A percentile compares a stretch with the other conserved stretches of the same genome.
These are phyloP conservation scores for Pichia ethanolica DNA, from an alignment of 805 yeast genomes.

Conservation along the genomic window DNA sequence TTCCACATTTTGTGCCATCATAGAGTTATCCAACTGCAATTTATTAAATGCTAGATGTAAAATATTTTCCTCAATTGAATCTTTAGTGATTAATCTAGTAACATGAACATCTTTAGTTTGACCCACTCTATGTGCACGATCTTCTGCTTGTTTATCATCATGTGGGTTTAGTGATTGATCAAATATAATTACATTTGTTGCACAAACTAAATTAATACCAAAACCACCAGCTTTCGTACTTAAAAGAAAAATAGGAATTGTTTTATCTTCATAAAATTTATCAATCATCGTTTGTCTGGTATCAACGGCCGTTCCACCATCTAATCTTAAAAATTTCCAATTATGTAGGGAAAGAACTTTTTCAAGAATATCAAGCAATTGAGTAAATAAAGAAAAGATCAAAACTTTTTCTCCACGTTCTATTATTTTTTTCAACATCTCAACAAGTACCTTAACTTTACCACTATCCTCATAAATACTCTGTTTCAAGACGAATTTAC, in stretches of 20 bases:
- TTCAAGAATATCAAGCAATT: constrained; percentile 83
- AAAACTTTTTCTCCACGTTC: constrained; percentile 57
- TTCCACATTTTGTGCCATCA: constrained; percentile 44
- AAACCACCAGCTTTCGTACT: constrained; percentile 98
- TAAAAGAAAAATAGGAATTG: constrained; percentile 77
- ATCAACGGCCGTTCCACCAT: constrained; percentile 92
- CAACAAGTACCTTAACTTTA: constrained; percentile 52
- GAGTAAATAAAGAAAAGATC: constrained; percentile 88
- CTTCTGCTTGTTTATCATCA: constrained; percentile 98
- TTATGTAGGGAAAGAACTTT: constrained; percentile 54
- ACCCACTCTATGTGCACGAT: constrained; percentile 80
- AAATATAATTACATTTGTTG: constrained; percentile 83
- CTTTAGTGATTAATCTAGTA: constrained; percentile 59
- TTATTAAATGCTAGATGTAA: constrained; percentile 82
- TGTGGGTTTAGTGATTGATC: constrained; percentile 97
- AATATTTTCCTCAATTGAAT: constrained; percentile 86
- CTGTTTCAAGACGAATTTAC: constrained; percentile 44
- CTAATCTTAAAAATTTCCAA: constrained; percentile 74
- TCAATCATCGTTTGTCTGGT: constrained; percentile 89
- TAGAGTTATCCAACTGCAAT: constrained; percentile 71
- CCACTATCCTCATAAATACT: constrained; percentile 60
- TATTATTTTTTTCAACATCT: constrained; percentile 52
- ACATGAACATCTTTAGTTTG: constrained; percentile 58
- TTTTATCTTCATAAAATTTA: constrained; percentile 71
- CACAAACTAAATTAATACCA: constrained; percentile 94